Evolutionary conservation across 129 eudicot genomes (phyloP).

Genomic region (Flaveria trinervia): DNA sequence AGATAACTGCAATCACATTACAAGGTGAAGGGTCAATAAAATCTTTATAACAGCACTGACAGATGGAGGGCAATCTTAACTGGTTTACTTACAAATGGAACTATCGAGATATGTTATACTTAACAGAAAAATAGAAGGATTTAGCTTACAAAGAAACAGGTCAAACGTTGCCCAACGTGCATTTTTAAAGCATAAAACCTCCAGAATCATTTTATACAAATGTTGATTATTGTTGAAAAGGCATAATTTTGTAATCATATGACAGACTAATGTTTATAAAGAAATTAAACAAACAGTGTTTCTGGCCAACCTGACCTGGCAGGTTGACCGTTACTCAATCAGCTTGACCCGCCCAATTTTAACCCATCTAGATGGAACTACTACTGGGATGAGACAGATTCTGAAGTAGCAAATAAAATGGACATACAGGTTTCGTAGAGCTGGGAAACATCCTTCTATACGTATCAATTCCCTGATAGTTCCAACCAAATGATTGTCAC

Average conservation of each 20-base stretch:
- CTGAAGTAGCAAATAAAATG: background rate
- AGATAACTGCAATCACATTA: slow-evolving; percentile 55
- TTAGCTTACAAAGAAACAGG: background rate
- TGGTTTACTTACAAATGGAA: background rate
- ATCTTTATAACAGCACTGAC: slow-evolving; percentile 7
- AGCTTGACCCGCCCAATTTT: background rate
- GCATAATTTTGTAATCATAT: background rate
- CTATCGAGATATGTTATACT: background rate
- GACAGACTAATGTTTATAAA: background rate
- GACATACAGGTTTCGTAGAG: slow-evolving; percentile 88
- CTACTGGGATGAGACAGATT: background rate
- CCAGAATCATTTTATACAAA: background rate
- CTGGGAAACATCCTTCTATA: slow-evolving; percentile 91
- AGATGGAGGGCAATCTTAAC: slow-evolving; percentile 12
- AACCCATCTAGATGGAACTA: slow-evolving; percentile 18
- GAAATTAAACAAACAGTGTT: background rate
- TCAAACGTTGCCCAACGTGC: background rate
- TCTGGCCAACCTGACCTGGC: slow-evolving; percentile 8
- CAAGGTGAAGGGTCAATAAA: slow-evolving; percentile 7
- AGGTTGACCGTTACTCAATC: background rate
- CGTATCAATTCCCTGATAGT: slow-evolving; percentile 92
- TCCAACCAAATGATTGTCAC: slow-evolving; percentile 96
- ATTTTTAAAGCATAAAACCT: background rate
- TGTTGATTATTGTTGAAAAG: background rate
- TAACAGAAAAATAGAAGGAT: background rate